Base-by-base conservation (phyloP, 257 asterid species). In the Nicotiana knightiana region DNA sequence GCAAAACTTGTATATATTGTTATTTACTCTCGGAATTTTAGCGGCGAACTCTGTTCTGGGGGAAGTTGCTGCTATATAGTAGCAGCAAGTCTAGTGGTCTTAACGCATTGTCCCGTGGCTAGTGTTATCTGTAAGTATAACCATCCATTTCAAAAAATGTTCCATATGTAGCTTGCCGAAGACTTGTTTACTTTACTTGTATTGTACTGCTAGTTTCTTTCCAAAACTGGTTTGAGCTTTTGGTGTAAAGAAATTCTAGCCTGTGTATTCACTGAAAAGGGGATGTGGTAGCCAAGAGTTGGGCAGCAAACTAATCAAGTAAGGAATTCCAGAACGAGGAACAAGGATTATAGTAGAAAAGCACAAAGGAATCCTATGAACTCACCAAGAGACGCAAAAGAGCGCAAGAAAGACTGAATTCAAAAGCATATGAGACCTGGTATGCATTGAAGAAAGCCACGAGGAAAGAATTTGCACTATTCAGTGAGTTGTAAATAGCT, bases 1-100 rank as follows among this genome's bases (percentile, higher is more conserved):
- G 66, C 67, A 64, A 76, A 28, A n/a, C 33, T 18, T n/a, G 73
- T 71, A 71, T 24, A 71, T 71, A 71, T 43, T 71, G 78, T 46
- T 43, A 17, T 15, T 71, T 12, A 0, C 59, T 39, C 57, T 13
- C 78, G 48, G 8, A 21, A 21, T 43, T 39, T 70, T 70, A 11
- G 58, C 6, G 17, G 46, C 11, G 3, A 43, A 39, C 58, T 11
- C 21, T 6, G n/a, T n/a, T 39, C 59, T 5, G 77, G 12, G 77
- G 58, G 5, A 11, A 43, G 6, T 43, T 70, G 35, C 6, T 70
- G 35, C 76, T 67, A 21, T 67, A 18, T 13, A 37, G 76, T n/a
- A 9, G 55, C 76, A 18, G 55, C 76, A 67, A 67, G 32, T 37
- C 24, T 67, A 9, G 76, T 67, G 76, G 66, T 61, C 66, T 61